Evolutionary conservation across 2,329 filamentous ascomycete species (phyloP).

Genomic region (Lasiodiplodia citricola): DNA sequence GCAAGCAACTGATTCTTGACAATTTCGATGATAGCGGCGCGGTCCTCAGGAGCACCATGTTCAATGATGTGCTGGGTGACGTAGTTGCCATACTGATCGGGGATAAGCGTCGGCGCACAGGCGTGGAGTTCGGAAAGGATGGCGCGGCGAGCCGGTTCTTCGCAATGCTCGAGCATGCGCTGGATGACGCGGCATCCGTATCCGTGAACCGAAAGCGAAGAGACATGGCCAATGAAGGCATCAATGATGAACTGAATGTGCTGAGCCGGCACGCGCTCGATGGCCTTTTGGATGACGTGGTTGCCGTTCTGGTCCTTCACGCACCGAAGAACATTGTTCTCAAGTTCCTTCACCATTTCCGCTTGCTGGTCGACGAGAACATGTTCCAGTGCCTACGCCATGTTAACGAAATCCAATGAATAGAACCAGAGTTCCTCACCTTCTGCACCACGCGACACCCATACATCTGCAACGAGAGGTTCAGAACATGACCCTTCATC

Average conservation of each 20-base stretch:
- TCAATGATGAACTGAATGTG: constrained; percentile 86
- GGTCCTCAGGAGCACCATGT: constrained; percentile 75
- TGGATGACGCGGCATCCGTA: constrained; percentile 95
- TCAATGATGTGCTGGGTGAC: constrained; percentile 91
- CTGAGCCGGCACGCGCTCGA: constrained; percentile 77
- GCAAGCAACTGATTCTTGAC: constrained; percentile 74
- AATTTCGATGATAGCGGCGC: constrained; percentile 71
- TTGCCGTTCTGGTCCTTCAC: constrained; percentile 92
- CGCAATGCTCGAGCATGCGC: constrained; percentile 83
- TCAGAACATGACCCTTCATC: constrained; percentile 84
- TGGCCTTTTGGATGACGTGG: constrained; percentile 94
- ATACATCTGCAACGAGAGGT: constrained; percentile 86
- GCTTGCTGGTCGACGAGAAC: constrained; percentile 92
- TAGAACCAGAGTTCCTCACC: constrained; percentile 53
- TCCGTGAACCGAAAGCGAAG: constrained; percentile 74
- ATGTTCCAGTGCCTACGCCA: constrained; percentile 76
- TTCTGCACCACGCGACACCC: constrained; percentile 96
- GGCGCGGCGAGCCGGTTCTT: constrained; percentile 69
- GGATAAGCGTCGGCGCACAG: constrained; percentile 73
- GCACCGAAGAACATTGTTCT: constrained; percentile 74
- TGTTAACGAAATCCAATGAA: constrained; percentile 31
- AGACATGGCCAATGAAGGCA: constrained; percentile 76
- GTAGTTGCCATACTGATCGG: constrained; percentile 93
- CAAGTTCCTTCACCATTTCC: constrained; percentile 80
- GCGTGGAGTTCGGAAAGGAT: constrained; percentile 81